Evolutionary conservation across 306 rosid genomes (phyloP).

Genomic region (Clitoria ternatea): DNA sequence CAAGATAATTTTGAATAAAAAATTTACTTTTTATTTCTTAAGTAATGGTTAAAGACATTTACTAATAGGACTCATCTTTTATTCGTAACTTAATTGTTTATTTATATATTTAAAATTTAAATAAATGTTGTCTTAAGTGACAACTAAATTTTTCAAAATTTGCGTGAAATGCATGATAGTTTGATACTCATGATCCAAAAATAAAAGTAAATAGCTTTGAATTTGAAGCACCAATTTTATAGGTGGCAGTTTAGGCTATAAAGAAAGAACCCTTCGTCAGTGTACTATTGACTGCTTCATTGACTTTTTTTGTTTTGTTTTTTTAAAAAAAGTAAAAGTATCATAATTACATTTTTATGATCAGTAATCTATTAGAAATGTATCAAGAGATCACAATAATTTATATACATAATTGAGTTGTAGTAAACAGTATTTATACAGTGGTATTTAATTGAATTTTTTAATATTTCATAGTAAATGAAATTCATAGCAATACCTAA

Average conservation of each 20-base stretch:
- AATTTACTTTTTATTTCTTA: no score
- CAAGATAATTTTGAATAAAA: no score
- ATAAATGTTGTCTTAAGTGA: no score
- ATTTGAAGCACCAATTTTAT: background rate
- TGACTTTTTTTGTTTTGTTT: background rate
- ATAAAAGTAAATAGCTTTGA: background rate
- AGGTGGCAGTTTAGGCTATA: background rate
- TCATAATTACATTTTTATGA: background rate
- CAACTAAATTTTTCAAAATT: no score
- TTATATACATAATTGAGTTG: no score
- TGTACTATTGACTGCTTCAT: background rate
- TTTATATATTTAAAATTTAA: no score
- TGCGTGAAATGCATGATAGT: background rate
- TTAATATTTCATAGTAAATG: background rate
- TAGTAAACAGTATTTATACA: no score
- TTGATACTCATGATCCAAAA: background rate
- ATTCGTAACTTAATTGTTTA: no score
- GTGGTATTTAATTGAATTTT: no score
- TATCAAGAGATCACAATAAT: no score
- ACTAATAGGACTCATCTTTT: no score
- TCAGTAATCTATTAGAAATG: background rate
- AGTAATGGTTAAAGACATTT: no score
- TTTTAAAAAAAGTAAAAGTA: background rate
- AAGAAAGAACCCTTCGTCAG: background rate
- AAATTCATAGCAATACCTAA: background rate